phyloP scores from a whole-genome alignment of 352 stramenopile genomes.

The Phytophthora meadii region DNA sequence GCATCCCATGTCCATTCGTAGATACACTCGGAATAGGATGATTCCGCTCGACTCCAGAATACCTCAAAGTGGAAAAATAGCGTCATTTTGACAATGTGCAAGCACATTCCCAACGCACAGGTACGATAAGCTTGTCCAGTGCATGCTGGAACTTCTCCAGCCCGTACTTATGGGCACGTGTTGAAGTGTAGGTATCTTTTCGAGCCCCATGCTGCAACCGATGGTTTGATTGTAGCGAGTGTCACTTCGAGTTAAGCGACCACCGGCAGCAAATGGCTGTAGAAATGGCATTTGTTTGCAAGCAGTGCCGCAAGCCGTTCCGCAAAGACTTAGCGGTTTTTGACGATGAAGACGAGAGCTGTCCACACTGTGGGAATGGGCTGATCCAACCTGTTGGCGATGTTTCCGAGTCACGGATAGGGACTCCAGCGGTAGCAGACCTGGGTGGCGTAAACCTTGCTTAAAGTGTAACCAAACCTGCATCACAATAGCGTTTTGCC shows the following conservation, averaged over 20 bases:
- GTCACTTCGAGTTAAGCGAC: constrained; percentile 73
- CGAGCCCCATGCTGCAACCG: constrained; percentile 71
- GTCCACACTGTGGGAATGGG: constrained; percentile 66
- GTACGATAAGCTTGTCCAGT: constrained; percentile 12
- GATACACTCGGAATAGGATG: constrained; percentile 17
- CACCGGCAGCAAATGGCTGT: constrained; percentile 48
- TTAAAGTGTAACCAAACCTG: not conserved
- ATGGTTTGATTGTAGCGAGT: constrained; percentile 85
- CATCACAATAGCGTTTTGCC: not conserved
- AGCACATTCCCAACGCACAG: constrained; percentile 52
- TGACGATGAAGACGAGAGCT: constrained; percentile 60
- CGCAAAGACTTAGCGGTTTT: constrained; percentile 67
- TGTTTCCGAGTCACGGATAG: constrained; percentile 1
- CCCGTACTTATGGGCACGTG: not conserved
- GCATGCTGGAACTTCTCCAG: not conserved
- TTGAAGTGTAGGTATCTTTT: constrained; percentile 58
- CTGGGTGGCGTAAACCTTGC: not conserved
- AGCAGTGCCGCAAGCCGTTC: constrained; percentile 70
- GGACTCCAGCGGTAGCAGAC: constrained; percentile 6
- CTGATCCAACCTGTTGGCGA: constrained; percentile 41
- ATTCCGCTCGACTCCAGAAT: constrained; percentile 17
- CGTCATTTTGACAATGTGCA: constrained; percentile 45
- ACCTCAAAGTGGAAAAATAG: not conserved
- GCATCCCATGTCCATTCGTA: constrained; percentile 14
- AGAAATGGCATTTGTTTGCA: constrained; percentile 75